Evolutionary conservation across 352 stramenopile species (phyloP).

Genomic region (Pythium dissimile): DNA sequence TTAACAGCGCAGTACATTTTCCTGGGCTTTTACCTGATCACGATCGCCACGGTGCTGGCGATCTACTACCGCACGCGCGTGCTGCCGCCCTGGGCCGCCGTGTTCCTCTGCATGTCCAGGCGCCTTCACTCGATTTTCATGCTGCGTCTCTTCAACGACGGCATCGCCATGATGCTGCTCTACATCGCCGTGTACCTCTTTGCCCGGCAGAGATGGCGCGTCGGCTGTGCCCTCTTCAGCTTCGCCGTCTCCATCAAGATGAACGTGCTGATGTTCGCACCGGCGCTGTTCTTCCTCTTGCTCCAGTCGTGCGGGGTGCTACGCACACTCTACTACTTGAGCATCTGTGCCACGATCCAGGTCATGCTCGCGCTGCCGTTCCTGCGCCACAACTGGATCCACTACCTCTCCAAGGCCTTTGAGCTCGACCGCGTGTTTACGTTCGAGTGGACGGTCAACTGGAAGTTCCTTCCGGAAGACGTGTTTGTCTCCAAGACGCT

Average conservation of each 20-base stretch:
- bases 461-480: slow-evolving; percentile 87
- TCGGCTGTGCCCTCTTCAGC: slow-evolving; percentile 93
- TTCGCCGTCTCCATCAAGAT: slow-evolving; percentile 98
- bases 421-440: slow-evolving; percentile 98
- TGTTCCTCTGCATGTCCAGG: slow-evolving; percentile 93
- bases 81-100: slow-evolving; percentile 84
- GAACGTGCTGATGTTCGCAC: slow-evolving; percentile 98
- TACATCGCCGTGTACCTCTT: slow-evolving; percentile 92
- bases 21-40: slow-evolving; percentile 93
- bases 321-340: slow-evolving; percentile 81
- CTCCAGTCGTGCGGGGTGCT: slow-evolving; percentile 87
- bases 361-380: slow-evolving; percentile 93
- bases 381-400: slow-evolving; percentile 91
- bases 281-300: slow-evolving; percentile 94
- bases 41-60: slow-evolving; percentile 81
- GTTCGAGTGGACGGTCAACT: slow-evolving; percentile 99
- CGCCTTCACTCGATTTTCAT: slow-evolving; percentile 98
- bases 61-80: slow-evolving; percentile 84
- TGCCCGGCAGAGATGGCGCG: slow-evolving; percentile 74
- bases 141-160: slow-evolving; percentile 99
- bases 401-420: slow-evolving; percentile 96
- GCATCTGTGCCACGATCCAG: slow-evolving; percentile 91
- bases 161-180: slow-evolving; percentile 93
- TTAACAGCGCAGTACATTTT: slow-evolving; percentile 92
- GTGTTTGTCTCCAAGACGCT: slow-evolving; percentile 70